Base-by-base conservation (phyloP, 305 asterid species). In the Rubia balearica region DNA sequence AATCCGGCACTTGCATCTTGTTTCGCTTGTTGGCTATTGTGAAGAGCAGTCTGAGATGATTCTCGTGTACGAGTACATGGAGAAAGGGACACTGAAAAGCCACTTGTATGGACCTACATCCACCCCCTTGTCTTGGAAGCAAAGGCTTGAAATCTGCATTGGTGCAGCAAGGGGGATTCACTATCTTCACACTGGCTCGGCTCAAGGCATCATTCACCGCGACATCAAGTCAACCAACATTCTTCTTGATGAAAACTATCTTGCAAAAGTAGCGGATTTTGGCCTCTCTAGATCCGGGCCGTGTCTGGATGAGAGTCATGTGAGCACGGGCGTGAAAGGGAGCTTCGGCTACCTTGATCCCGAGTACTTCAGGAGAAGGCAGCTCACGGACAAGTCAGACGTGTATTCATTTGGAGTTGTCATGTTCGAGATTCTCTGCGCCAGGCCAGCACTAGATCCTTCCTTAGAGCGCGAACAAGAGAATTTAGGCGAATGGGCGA, bases 151-250 rank as follows among this genome's bases (percentile, higher is more conserved):
- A 68, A 83, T 92, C 61, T 92, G 98, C 89, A 88, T 92, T 8
- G 98, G 98, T 30, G 98, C 98, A 36, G 98, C 98, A 30, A 73
- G 98, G 68, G 98, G 98, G 17, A 83, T 92, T 57, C 98, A 92
- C 75, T 92, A 92, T 72, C 95, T 92, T 6, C 98, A 92, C 76
- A 92, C 98, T 0, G 98, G 98, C 14, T 88, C 92, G 0, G 89
- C 91, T 17, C 98, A 88, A 61, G 98, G 98, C 75, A 86, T 92
- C 74, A 92, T 92, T 67, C 98, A 92, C 49, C 89, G 98, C 0
- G 98, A 92, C 81, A 87, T 92, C 65, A 92, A 92, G 60, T 90
- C 97, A 7, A 88, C 98, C 22, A 92, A 92, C 85, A 92, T 92
- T 46, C 68, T 92, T 71, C 89, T 92, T 1, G 98, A 92, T 19